Evolutionary conservation across 179 eudicot species (phyloP).

Genomic region (Gypsophila paniculata): DNA sequence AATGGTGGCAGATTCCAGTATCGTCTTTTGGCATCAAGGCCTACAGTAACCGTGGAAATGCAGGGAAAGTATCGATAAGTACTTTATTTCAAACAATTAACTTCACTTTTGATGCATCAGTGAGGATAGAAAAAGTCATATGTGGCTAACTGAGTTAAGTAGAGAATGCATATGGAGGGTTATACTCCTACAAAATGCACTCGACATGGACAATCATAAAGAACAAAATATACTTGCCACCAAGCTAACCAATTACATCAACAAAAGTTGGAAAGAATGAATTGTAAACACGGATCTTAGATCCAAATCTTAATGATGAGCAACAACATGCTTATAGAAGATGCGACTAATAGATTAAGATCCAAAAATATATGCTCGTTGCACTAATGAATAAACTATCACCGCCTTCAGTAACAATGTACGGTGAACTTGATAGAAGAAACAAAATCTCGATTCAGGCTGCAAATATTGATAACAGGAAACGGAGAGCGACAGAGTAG

Average conservation of each 20-base stretch:
- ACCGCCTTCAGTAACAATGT: background rate
- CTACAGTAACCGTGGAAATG: constrained; percentile 43
- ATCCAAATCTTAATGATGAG: background rate
- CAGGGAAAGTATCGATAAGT: constrained; percentile 41
- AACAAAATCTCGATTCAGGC: constrained; percentile 3
- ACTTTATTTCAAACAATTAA: background rate
- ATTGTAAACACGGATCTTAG: constrained; percentile 2
- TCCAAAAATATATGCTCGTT: background rate
- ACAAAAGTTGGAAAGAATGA: background rate
- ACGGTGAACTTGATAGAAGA: background rate
- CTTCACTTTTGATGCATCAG: too few relatives aligned
- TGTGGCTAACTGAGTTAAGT: background rate
- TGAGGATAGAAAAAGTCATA: too few relatives aligned
- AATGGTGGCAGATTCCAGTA: constrained; percentile 33
- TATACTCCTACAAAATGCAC: background rate
- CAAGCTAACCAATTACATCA: background rate
- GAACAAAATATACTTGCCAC: background rate
- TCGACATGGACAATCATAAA: background rate
- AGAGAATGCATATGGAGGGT: background rate
- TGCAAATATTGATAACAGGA: constrained; percentile 12
- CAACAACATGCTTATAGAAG: constrained; percentile 3
- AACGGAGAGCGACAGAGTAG: background rate
- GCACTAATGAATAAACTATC: background rate
- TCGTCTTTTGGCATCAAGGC: constrained; percentile 27
- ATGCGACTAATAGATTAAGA: too few relatives aligned